phyloP scores from a whole-genome alignment of 352 stramenopile genomes.

The Globisporangium splendens region DNA sequence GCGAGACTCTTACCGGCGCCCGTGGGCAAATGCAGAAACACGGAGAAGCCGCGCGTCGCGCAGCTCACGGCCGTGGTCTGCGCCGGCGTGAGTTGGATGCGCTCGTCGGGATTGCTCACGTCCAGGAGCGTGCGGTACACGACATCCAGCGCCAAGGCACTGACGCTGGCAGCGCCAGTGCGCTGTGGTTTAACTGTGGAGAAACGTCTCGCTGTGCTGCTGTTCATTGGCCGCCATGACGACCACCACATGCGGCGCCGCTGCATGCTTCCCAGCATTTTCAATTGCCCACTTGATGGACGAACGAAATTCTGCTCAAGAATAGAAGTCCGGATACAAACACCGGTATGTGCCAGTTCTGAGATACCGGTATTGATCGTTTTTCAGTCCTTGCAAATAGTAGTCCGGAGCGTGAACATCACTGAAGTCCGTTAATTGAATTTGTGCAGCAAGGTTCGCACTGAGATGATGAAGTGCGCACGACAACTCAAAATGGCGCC shows the following conservation, averaged over 20 bases:
- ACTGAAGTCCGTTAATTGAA: no score
- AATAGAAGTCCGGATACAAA: no score
- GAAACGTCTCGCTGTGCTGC: neutral
- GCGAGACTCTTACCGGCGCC: slow-evolving; percentile 78
- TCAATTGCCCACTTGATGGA: no score
- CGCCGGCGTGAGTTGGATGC: slow-evolving; percentile 29
- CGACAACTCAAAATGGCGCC: slow-evolving; percentile 1
- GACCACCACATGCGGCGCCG: neutral
- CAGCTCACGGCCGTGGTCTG: slow-evolving; percentile 41
- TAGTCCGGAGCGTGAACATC: no score
- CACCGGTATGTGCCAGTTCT: no score
- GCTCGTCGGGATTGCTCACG: slow-evolving; percentile 7
- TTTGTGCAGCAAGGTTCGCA: neutral
- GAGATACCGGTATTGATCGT: no score
- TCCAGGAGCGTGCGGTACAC: slow-evolving; percentile 42
- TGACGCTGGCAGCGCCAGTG: slow-evolving; percentile 8
- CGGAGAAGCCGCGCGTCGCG: slow-evolving; percentile 45
- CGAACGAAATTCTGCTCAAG: no score
- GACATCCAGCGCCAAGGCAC: slow-evolving; percentile 30
- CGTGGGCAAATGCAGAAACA: slow-evolving; percentile 76
- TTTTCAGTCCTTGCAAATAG: no score
- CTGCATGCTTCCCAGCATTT: no score
- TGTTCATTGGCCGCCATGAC: neutral
- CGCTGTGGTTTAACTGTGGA: neutral
- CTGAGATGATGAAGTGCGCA: neutral